Conservation (phyloP, 2,329 filamentous ascomycete species). For the Peltaster fructicola region DNA sequence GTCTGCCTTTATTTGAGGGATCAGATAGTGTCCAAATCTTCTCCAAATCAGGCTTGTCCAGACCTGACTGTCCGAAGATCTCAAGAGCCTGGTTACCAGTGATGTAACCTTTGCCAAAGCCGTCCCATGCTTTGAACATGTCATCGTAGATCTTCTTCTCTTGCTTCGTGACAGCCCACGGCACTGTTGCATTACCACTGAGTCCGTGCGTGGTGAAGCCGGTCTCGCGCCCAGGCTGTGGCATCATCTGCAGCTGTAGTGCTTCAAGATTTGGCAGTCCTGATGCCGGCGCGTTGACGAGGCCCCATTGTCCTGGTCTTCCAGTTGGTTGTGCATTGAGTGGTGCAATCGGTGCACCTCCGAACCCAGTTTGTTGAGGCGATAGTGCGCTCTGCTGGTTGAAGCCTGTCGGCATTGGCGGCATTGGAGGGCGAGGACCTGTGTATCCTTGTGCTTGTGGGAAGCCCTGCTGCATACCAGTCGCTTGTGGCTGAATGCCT, state of each 20-base stretch:
- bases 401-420: conserved; percentile 63
- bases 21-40: conserved; percentile 90
- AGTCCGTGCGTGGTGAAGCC: conserved; percentile 77
- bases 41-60: conserved; percentile 80
- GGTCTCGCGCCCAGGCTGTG: conserved; percentile 76
- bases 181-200: conserved; percentile 84
- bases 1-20: conserved; percentile 78
- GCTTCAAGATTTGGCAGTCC: conserved; percentile 89
- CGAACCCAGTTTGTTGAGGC: conserved; percentile 48
- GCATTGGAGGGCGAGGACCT: conserved; percentile 63
- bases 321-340: conserved; percentile 92
- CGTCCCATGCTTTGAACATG: conserved; percentile 93
- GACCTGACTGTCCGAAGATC: conserved; percentile 88
- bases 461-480: conserved; percentile 38
- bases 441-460: conserved; percentile 63
- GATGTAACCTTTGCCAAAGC: conserved; percentile 80
- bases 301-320: conserved; percentile 87
- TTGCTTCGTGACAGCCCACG: conserved; percentile 97
- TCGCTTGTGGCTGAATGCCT: conserved; percentile 32
- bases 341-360: conserved; percentile 35
- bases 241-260: conserved; percentile 90
- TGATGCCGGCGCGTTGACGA: conserved; percentile 80
- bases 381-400: conserved; percentile 39
- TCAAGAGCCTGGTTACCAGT: conserved; percentile 86
- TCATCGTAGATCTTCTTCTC: conserved; percentile 95